Conservation (phyloP, 352 stramenopile species). For the Globisporangium uncinulatum region DNA sequence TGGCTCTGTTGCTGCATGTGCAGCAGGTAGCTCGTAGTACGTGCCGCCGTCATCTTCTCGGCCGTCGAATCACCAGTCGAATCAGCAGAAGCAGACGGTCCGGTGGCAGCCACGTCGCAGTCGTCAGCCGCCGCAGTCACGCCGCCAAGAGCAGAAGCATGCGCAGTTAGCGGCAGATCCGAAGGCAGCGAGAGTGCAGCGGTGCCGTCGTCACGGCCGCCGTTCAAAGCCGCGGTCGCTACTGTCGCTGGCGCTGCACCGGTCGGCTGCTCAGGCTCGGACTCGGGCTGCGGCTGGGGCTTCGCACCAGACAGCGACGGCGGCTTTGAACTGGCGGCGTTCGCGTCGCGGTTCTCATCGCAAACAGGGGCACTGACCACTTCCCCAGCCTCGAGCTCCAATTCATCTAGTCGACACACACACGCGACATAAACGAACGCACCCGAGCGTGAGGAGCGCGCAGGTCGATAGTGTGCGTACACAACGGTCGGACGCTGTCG, state of each 20-base stretch:
- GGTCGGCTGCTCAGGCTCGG: neutral
- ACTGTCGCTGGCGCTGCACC: neutral
- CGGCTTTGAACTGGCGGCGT: conserved; percentile 13
- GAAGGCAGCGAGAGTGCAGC: neutral
- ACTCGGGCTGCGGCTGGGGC: conserved; percentile 3
- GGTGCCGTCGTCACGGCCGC: neutral
- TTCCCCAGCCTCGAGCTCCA: conserved; percentile 54
- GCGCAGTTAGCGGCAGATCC: conserved; percentile 11
- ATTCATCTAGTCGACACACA: conserved; percentile 27
- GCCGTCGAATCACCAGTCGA: conserved; percentile 5
- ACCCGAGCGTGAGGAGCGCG: conserved; percentile 1
- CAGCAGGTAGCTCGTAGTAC: neutral
- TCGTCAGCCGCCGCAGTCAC: conserved; percentile 16
- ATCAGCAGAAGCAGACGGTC: neutral
- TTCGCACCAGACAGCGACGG: neutral
- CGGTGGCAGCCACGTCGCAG: neutral
- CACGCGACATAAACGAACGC: no score
- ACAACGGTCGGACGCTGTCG: neutral
- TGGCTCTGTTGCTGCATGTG: neutral
- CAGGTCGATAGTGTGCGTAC: neutral
- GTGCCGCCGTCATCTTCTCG: conserved; percentile 26
- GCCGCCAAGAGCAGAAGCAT: conserved; percentile 17
- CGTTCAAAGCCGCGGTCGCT: conserved; percentile 13
- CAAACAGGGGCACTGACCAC: conserved; percentile 38
- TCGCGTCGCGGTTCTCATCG: conserved; percentile 12